Percentiles rank a stretch among this genome's conserved stretches.
Evolutionary conservation across 2,329 filamentous ascomycete species (phyloP).

Genomic region (Ceratocystis destructans): DNA sequence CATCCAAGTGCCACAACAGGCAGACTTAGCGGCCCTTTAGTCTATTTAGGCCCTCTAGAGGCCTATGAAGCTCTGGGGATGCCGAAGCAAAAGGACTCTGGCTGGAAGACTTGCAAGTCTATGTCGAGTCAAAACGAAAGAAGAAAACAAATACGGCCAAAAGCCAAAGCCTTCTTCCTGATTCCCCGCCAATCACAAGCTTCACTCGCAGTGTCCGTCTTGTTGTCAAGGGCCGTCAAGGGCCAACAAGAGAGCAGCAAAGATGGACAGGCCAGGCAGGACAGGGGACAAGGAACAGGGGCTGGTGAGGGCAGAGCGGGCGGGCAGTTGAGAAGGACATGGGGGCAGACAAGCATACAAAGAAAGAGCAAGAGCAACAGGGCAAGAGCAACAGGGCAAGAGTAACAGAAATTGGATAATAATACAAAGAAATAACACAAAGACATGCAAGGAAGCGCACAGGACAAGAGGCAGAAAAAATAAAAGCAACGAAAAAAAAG

Average conservation of each 20-base stretch:
- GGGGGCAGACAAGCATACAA: too few species aligned
- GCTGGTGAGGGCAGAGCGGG: background rate
- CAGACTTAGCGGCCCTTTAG: too few species aligned
- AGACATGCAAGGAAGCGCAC: too few species aligned
- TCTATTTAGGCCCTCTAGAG: background rate
- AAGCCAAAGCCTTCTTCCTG: slow-evolving; percentile 3
- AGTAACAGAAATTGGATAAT: too few species aligned
- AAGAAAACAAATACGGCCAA: background rate
- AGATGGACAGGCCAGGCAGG: background rate
- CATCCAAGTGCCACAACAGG: too few species aligned
- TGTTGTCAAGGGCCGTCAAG: background rate
- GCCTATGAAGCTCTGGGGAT: background rate
- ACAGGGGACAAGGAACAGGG: background rate
- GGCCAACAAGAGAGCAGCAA: background rate
- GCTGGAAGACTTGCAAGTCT: background rate
- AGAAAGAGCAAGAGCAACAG: too few species aligned
- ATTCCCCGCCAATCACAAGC: background rate
- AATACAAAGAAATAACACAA: too few species aligned
- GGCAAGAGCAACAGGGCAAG: too few species aligned
- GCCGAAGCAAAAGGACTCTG: background rate
- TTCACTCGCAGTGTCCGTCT: slow-evolving; percentile 3
- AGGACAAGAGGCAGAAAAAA: background rate
- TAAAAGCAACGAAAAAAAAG: background rate
- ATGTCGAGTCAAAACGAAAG: background rate
- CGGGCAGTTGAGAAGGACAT: too few species aligned